Conservation (phyloP, 2,329 filamentous ascomycete genomes). For the Aspergillus ibericus region DNA sequence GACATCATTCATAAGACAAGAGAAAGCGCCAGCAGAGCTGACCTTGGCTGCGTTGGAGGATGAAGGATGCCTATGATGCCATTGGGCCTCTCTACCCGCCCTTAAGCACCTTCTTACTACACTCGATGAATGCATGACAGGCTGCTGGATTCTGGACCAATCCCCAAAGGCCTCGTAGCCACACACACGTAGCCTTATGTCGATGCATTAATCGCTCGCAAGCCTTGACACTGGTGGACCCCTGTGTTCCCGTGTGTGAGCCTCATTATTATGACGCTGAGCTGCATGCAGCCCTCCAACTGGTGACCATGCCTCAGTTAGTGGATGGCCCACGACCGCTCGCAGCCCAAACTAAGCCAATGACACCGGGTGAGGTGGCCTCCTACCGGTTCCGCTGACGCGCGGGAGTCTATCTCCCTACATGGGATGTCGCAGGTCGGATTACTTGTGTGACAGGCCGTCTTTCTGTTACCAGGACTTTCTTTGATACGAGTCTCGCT, state of each 20-base stretch:
- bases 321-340: conserved; percentile 7
- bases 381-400: not conserved
- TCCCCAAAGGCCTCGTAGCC: not conserved
- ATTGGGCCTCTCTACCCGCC: not conserved
- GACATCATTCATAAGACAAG: not conserved
- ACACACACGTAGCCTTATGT: not conserved
- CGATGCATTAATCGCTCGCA: not conserved
- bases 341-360: not conserved
- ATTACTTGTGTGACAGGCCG: not conserved
- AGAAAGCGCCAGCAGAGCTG: not conserved
- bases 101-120: not conserved
- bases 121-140: not conserved
- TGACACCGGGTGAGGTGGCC: not conserved
- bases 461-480: not conserved
- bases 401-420: not conserved
- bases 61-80: not conserved
- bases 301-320: not conserved
- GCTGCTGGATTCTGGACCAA: not conserved
- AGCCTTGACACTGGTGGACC: not conserved
- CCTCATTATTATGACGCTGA: conserved; percentile 5
- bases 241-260: not conserved
- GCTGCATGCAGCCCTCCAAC: not conserved
- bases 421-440: not conserved
- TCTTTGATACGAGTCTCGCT: not conserved
- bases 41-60: not conserved